Evolutionary conservation across 192 early-diverging fungal genomes (phyloP), one percentile per base, ranked within the genome.

Genomic region (Coemansia sp.): DNA sequence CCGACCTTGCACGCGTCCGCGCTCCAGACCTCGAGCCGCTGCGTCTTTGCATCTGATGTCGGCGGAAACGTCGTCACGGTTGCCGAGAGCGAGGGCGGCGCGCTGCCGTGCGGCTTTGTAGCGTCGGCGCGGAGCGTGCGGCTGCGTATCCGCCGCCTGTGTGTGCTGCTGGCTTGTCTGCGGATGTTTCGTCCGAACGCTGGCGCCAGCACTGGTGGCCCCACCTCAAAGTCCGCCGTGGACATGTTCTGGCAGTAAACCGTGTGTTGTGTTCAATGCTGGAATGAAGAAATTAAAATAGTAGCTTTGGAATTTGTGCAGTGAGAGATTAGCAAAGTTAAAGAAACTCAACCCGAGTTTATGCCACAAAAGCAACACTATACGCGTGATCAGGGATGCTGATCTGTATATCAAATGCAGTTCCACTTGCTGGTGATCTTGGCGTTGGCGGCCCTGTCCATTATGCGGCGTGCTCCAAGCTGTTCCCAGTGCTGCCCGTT

Each of bases 121-220:
- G 21, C 23, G 57, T 35, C 53, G 19, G 35, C 27, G 62, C 47
- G 57, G 12, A 51, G 31, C n/a, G 62, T 32, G 28, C 56, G 53
- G 4, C 61, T 44, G 6, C 58, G 27, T 32, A 64, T 51, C 22
- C 62, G 68, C 29, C 68, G 68, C n/a, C 68, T 56, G 40, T 64
- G 45, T 9, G 24, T 4, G 27, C 46, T 57, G 57, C 46, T 57
- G 57, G 45, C 6, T 10, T 56, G 62, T 33, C 43, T 49, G 21
- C 47, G 47, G 16, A 49, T 25, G 47, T 49, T 49, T 18, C 47
- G 47, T 12, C 47, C 47, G 24, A 49, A 49, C 47, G 27, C 47
- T 12, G 47, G 47, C n/a, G 47, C 47, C 47, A 49, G 47, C 47
- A 22, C 16, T 14, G 47, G 47, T 5, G 24, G 16, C 21, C 47